Evolutionary conservation across 1,284 basidiomycete genomes (phyloP), one percentile per base, ranked within the genome.

Genomic region (Moesziomyces aphidis): DNA sequence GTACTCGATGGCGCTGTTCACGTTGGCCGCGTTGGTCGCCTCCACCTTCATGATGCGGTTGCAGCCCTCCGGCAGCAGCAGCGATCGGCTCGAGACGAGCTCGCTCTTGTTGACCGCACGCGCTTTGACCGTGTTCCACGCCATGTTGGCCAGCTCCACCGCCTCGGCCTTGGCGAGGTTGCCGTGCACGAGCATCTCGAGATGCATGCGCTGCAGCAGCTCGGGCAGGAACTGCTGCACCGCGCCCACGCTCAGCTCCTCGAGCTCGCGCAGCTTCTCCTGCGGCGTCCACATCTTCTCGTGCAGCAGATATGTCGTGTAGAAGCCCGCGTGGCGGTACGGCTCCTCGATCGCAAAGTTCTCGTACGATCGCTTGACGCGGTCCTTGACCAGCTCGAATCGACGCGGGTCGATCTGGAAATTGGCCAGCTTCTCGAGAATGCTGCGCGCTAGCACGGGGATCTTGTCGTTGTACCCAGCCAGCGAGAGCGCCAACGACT

Each of bases 391-490:
- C 53, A 97, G 89, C 51, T 88, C 89, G 65, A 98, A 90, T 64
- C 95, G 88, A 61, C 91, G 89, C 24, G 89, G 86, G 76, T 91
- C 89, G 36, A 97, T 88, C 77, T 89, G 86, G 59, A 96, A 87
- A 34, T 87, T 87, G 83, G 89, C 91, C 61, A 93, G 87, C 78
- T 90, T 90, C 70, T 91, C 89, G 47, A 97, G 85, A 59, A 99
- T 90, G 69, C 91, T 89, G 78, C 91, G 87, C 9, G 91, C 88
- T 36, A 99, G 88, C 0, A 93, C 89, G 7, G 90, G 87, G 43
- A 99, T 88, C 86, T 97, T 98, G 86, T 99, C 95, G 83, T 96
- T 97, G 87, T 97, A 99, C 2, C 97, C 97, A 54, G 88, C 89
- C 50, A 95, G 87, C 10, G 88, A 87, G 34, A 97, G 85, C 50